These are phyloP conservation scores for Mucor mucedo DNA, from an alignment of 371 early-diverging fungal genomes.

Conservation along the genomic window DNA sequence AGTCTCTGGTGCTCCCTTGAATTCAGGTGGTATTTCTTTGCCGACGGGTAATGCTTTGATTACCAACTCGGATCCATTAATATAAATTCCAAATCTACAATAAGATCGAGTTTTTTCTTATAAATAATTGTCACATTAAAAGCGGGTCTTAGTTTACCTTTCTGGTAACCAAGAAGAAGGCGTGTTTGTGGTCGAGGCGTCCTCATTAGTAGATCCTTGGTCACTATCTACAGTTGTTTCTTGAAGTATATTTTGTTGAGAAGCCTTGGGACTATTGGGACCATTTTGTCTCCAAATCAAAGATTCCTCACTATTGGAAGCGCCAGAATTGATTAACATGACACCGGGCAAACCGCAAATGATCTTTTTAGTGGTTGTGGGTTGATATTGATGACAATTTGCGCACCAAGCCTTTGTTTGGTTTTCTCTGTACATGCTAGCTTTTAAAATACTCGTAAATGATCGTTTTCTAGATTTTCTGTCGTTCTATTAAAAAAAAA, in stretches of 20 bases:
- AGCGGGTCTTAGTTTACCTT: constrained; percentile 23
- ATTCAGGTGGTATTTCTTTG: constrained; percentile 51
- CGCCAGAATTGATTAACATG: constrained; percentile 73
- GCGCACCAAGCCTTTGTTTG: constrained; percentile 84
- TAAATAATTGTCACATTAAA: no score
- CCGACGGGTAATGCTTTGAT: constrained; percentile 51
- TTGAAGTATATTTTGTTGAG: not conserved
- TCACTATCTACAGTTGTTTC: constrained; percentile 18
- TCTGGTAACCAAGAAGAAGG: constrained; percentile 56
- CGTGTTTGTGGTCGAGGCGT: constrained; percentile 17
- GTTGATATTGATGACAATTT: constrained; percentile 75
- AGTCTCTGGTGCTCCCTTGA: constrained; percentile 38
- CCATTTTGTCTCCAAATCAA: constrained; percentile 59
- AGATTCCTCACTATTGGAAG: constrained; percentile 59
- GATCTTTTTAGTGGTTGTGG: constrained; percentile 66
- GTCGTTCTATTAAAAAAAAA: constrained; percentile 16
- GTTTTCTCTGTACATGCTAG: constrained; percentile 72
- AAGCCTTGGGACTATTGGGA: constrained; percentile 36
- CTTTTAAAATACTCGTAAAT: constrained; percentile 67
- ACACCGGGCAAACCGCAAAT: constrained; percentile 69
- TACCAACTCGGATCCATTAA: constrained; percentile 49
- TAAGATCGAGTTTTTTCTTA: not conserved
- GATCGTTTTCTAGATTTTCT: constrained; percentile 50
- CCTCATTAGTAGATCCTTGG: constrained; percentile 24
- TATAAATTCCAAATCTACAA: constrained; percentile 56